phyloP scores from a whole-genome alignment of 73 alveolate genomes.

The Symbiodinium pilosum region DNA sequence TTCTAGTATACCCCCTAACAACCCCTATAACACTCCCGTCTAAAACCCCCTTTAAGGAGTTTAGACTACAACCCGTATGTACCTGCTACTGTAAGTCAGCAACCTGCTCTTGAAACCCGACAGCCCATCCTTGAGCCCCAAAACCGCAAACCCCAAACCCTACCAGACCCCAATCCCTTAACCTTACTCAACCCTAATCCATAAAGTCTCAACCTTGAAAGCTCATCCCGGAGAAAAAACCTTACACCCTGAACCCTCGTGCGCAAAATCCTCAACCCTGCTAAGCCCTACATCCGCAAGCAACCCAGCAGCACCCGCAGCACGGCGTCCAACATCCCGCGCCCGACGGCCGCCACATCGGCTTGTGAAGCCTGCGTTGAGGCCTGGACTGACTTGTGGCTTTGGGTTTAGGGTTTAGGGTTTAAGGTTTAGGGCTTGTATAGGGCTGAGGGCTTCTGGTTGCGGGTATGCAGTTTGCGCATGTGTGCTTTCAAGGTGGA shows the following conservation, averaged over 20 bases:
- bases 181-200: too few species aligned
- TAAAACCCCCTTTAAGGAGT: too few species aligned
- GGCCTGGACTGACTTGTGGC: conserved; percentile 9
- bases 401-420: background rate
- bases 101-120: background rate
- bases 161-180: too few species aligned
- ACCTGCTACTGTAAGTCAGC: too few species aligned
- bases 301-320: conserved; percentile 45
- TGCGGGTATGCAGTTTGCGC: too few species aligned
- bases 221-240: too few species aligned
- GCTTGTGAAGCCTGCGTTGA: conserved; percentile 54
- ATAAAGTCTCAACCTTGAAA: too few species aligned
- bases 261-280: background rate
- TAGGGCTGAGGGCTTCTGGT: background rate
- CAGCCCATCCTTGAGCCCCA: too few species aligned
- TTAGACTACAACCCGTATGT: too few species aligned
- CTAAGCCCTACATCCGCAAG: background rate
- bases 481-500: background rate
- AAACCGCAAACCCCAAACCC: too few species aligned
- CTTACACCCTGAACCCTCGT: background rate
- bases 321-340: conserved; percentile 83
- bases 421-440: background rate
- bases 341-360: conserved; percentile 68
- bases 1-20: too few species aligned
- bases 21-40: too few species aligned